phyloP scores from a whole-genome alignment of 2,329 filamentous ascomycete species.

The Sporothrix inflata region DNA sequence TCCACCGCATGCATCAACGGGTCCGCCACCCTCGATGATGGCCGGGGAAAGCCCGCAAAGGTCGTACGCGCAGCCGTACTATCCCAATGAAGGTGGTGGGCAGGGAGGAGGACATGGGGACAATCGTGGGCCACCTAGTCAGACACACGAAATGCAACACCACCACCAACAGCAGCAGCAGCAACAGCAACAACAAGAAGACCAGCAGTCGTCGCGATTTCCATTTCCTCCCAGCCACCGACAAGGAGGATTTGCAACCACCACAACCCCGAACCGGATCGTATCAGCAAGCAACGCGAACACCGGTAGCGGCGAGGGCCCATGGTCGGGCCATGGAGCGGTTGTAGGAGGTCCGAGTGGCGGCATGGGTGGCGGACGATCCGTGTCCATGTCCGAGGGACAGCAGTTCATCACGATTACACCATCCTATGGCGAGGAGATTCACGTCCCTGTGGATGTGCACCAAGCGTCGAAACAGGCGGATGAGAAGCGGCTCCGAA shows the following conservation, averaged over 20 bases:
- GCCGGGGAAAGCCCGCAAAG: slow-evolving; percentile 32
- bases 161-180: slow-evolving; percentile 19
- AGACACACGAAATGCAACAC: not conserved
- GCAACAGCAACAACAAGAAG: slow-evolving; percentile 9
- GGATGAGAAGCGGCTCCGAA: slow-evolving; percentile 82
- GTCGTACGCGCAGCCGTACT: slow-evolving; percentile 34
- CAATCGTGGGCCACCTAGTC: not conserved
- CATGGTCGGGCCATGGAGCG: not conserved
- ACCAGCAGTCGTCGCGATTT: slow-evolving; percentile 1
- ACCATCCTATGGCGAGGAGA: slow-evolving; percentile 47
- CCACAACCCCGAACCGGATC: not conserved
- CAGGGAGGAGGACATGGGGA: not conserved
- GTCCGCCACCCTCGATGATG: not conserved
- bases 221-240: not conserved
- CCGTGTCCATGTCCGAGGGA: slow-evolving; percentile 36
- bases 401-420: slow-evolving; percentile 42
- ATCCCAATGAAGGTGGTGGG: not conserved
- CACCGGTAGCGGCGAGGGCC: not conserved
- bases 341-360: not conserved
- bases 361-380: slow-evolving; percentile 9
- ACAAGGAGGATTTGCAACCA: not conserved
- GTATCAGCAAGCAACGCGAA: slow-evolving; percentile 3
- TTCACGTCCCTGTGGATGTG: slow-evolving; percentile 72
- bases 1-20: slow-evolving; percentile 1
- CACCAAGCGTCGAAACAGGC: slow-evolving; percentile 80